These are phyloP conservation scores for Gracilariopsis chorda DNA, from an alignment of 23 red algal genomes.

Conservation along the genomic window DNA sequence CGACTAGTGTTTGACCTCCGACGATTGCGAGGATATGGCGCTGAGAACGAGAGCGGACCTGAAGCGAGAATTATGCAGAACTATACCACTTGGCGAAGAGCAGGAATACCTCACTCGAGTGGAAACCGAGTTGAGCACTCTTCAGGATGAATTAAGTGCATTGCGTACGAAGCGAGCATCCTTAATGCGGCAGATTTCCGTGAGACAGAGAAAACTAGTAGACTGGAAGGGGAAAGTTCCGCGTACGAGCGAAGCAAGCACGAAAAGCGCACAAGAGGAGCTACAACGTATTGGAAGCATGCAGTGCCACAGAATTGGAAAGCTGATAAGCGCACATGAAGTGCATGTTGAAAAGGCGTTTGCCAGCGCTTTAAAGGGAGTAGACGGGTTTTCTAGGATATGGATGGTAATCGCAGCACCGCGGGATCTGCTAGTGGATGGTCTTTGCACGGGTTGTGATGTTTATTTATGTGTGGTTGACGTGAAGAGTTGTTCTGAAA, in stretches of 20 bases:
- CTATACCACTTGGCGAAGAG: background rate
- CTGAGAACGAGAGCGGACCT: background rate
- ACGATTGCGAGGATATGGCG: too few species aligned
- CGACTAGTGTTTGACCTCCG: too few species aligned
- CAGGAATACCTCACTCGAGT: background rate
- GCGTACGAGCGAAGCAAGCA: background rate
- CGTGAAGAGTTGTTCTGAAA: background rate
- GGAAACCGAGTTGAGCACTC: background rate
- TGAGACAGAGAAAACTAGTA: background rate
- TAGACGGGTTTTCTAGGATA: background rate
- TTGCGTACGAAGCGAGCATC: background rate
- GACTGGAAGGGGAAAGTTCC: conserved; percentile 25
- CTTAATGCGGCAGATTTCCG: background rate
- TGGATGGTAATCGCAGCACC: background rate
- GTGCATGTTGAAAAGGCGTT: background rate
- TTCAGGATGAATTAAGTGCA: background rate
- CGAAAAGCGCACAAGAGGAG: background rate
- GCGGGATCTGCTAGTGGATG: background rate
- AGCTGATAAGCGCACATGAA: background rate
- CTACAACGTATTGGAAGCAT: background rate
- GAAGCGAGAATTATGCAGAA: background rate
- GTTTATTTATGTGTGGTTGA: background rate
- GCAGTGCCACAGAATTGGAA: background rate
- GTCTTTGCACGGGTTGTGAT: background rate
- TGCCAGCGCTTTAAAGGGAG: background rate